These are phyloP conservation scores for Basipetospora chlamydospora DNA, from an alignment of 2,329 filamentous ascomycete species.

Conservation along the genomic window DNA sequence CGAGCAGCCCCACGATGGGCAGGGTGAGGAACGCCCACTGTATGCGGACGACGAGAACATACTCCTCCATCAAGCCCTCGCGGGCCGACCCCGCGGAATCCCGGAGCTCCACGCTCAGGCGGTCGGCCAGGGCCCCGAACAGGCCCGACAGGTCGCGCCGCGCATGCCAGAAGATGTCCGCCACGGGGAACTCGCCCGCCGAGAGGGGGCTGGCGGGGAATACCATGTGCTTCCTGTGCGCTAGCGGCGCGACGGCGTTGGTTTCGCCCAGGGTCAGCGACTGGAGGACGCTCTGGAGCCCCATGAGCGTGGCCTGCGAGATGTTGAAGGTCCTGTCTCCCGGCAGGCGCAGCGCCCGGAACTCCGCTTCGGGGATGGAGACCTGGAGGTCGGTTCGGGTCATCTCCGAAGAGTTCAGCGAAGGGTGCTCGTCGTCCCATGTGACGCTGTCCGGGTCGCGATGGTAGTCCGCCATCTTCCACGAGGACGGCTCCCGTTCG, in stretches of 20 bases:
- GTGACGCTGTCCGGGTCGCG: background rate
- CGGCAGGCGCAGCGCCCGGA: background rate
- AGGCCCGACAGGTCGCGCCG: background rate
- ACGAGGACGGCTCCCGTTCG: background rate
- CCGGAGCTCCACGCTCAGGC: background rate
- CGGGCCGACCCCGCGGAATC: background rate
- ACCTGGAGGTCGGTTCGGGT: background rate
- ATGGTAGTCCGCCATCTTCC: background rate
- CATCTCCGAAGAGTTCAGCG: background rate
- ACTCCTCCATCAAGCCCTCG: background rate
- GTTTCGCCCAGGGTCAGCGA: background rate
- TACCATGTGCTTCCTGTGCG: background rate
- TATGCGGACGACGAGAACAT: background rate
- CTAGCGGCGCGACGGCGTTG: background rate
- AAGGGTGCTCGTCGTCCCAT: background rate
- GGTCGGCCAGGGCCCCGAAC: background rate
- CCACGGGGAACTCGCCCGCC: background rate
- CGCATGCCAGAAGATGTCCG: background rate
- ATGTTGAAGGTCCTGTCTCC: background rate
- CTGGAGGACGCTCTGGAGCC: background rate
- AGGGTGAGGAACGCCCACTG: background rate
- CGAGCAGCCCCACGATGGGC: background rate
- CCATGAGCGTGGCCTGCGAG: constrained; percentile 1
- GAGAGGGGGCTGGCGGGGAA: background rate
- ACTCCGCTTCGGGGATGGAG: background rate